Percentiles rank a stretch among this genome's conserved stretches.
phyloP scores from a whole-genome alignment of 2,329 filamentous ascomycete species.

The Clarireedia hainanense region DNA sequence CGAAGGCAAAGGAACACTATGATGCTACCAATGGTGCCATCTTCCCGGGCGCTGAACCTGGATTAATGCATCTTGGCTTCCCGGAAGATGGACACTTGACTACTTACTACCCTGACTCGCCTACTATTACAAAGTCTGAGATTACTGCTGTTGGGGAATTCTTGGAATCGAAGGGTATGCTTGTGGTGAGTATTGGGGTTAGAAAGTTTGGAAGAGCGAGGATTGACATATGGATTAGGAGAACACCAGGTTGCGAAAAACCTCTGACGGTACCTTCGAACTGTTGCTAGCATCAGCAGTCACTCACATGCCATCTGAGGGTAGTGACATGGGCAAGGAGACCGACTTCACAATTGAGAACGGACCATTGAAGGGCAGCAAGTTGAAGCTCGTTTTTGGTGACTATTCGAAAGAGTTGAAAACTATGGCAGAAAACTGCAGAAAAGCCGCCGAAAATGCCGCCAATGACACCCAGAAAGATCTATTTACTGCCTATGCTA shows the following conservation, averaged over 20 bases:
- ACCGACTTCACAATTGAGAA: conserved; percentile 52
- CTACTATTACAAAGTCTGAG: conserved; percentile 65
- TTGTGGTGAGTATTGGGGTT: conserved; percentile 35
- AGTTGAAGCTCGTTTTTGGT: conserved; percentile 63
- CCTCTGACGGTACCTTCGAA: conserved; percentile 55
- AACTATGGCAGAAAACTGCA: conserved; percentile 57
- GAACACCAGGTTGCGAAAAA: conserved; percentile 70
- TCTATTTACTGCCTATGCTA: conserved; percentile 67
- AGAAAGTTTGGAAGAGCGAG: background rate
- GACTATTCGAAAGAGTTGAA: conserved; percentile 68
- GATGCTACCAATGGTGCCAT: conserved; percentile 63
- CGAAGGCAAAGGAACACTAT: conserved; percentile 56
- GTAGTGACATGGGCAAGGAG: conserved; percentile 62
- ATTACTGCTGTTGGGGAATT: conserved; percentile 66
- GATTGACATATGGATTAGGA: conserved; percentile 36
- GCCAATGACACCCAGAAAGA: conserved; percentile 67
- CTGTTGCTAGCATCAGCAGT: conserved; percentile 66
- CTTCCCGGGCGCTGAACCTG: conserved; percentile 57
- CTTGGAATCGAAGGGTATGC: conserved; percentile 62
- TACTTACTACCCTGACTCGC: conserved; percentile 73
- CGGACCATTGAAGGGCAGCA: conserved; percentile 57
- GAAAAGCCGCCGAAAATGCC: conserved; percentile 59
- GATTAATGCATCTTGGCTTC: conserved; percentile 69
- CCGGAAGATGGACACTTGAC: conserved; percentile 69
- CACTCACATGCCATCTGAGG: conserved; percentile 48